A percentile compares a stretch with the other conserved stretches of the same genome.
Evolutionary conservation across 2,329 filamentous ascomycete species (phyloP).

Genomic region (Ciborinia camelliae): DNA sequence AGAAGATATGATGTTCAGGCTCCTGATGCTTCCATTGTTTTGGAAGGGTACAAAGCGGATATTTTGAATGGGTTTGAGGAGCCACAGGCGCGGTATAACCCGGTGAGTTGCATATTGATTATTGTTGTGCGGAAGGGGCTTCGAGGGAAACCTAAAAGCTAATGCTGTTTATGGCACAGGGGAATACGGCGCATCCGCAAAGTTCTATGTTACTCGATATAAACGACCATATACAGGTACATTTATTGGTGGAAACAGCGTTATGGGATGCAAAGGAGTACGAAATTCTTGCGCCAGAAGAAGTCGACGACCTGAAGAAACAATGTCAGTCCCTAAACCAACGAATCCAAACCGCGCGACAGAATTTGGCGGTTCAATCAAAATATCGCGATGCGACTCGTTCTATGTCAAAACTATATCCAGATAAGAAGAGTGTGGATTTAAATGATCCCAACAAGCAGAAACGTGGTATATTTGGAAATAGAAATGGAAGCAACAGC

Average conservation of each 20-base stretch:
- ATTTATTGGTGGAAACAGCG: slow-evolving; percentile 90
- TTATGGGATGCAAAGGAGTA: slow-evolving; percentile 83
- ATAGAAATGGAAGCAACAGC: slow-evolving; percentile 43
- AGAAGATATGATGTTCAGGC: slow-evolving; percentile 16
- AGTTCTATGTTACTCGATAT: slow-evolving; percentile 58
- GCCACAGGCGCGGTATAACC: slow-evolving; percentile 54
- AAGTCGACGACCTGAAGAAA: slow-evolving; percentile 88
- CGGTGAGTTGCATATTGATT: slow-evolving; percentile 44
- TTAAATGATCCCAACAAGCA: slow-evolving; percentile 46
- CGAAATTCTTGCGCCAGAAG: slow-evolving; percentile 83
- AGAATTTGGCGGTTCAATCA: slow-evolving; percentile 82
- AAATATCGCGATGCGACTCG: slow-evolving; percentile 93
- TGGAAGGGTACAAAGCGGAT: slow-evolving; percentile 58
- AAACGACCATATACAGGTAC: slow-evolving; percentile 75
- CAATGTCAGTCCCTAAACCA: slow-evolving; percentile 69
- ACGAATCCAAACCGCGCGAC: slow-evolving; percentile 76
- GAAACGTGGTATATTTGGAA: slow-evolving; percentile 48
- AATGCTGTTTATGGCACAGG: slow-evolving; percentile 39
- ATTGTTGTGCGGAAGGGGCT: background rate
- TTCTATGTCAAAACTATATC: slow-evolving; percentile 78
- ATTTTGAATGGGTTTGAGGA: slow-evolving; percentile 52
- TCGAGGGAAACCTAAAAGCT: background rate
- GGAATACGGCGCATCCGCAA: slow-evolving; percentile 50
- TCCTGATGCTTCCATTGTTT: slow-evolving; percentile 41
- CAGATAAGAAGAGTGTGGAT: slow-evolving; percentile 49